phyloP scores from a whole-genome alignment of 2,329 filamentous ascomycete species.

The Alternaria consortialis region DNA sequence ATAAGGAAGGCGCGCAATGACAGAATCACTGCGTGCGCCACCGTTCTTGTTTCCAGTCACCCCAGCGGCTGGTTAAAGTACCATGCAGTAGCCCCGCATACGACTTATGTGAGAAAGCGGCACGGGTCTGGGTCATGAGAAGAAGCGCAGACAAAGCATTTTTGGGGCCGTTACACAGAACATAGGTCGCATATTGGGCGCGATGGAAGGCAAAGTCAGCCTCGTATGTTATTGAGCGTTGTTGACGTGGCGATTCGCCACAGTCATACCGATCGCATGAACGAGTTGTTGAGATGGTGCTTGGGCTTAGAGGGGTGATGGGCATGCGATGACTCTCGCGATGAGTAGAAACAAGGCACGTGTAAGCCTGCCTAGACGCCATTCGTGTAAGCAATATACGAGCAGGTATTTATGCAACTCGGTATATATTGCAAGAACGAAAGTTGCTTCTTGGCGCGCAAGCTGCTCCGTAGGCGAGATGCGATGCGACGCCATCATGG shows the following conservation, averaged over 20 bases:
- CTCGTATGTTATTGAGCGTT: background rate
- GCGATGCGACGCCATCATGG: background rate
- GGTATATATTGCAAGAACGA: background rate
- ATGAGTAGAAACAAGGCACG: background rate
- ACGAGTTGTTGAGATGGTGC: background rate
- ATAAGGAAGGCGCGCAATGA: background rate
- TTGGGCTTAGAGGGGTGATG: background rate
- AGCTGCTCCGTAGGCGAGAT: background rate
- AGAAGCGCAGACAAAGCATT: background rate
- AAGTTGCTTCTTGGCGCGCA: background rate
- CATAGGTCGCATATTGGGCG: conserved; percentile 1
- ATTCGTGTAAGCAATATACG: background rate
- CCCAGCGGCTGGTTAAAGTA: conserved; percentile 12
- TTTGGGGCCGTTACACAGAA: background rate
- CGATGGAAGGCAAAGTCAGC: conserved; percentile 1
- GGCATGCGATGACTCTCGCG: background rate
- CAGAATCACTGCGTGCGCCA: background rate
- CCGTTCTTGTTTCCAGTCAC: conserved; percentile 6
- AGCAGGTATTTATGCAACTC: background rate
- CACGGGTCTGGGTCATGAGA: conserved; percentile 1
- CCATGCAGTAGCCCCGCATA: conserved; percentile 4
- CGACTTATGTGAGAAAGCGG: conserved; percentile 10
- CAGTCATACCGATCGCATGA: background rate
- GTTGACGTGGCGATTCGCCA: conserved; percentile 5
- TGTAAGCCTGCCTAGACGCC: background rate